phyloP scores from a whole-genome alignment of 2,329 filamentous ascomycete species.

The Fusarium odoratissimum region DNA sequence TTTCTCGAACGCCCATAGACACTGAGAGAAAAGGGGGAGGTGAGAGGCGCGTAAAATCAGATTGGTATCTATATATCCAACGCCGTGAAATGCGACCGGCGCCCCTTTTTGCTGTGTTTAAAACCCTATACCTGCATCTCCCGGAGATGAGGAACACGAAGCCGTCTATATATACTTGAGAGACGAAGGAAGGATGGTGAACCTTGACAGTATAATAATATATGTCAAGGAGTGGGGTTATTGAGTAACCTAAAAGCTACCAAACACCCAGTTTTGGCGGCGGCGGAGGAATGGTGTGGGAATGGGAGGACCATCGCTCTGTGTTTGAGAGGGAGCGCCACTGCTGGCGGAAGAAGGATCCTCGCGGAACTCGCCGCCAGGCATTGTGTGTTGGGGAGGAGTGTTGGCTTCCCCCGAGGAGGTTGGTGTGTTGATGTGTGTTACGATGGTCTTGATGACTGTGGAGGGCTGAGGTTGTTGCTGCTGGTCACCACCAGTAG shows the following conservation, averaged over 20 bases:
- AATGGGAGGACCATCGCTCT: slow-evolving; percentile 24
- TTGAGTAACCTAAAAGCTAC: slow-evolving; percentile 29
- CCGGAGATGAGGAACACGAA: slow-evolving; percentile 11
- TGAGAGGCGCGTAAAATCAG: slow-evolving; percentile 21
- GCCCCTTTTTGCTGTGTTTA: slow-evolving; percentile 24
- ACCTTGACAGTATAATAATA: background rate
- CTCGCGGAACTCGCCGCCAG: slow-evolving; percentile 41
- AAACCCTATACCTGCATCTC: slow-evolving; percentile 16
- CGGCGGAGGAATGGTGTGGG: slow-evolving; percentile 40
- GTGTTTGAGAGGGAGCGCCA: slow-evolving; percentile 5
- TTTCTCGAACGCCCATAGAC: slow-evolving; percentile 3
- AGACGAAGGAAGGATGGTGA: slow-evolving; percentile 27
- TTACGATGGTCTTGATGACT: slow-evolving; percentile 25
- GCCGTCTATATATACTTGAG: slow-evolving; percentile 30
- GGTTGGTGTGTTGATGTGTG: slow-evolving; percentile 29
- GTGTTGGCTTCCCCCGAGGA: slow-evolving; percentile 5
- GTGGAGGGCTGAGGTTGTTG: slow-evolving; percentile 33
- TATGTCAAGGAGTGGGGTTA: background rate
- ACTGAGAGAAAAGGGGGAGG: background rate
- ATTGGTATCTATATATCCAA: slow-evolving; percentile 47
- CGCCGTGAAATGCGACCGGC: slow-evolving; percentile 44
- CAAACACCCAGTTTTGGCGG: slow-evolving; percentile 43
- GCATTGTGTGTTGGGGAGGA: slow-evolving; percentile 28
- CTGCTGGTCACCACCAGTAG: slow-evolving; percentile 8
- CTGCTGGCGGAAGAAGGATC: slow-evolving; percentile 20